Percentiles rank a stretch among this genome's conserved stretches.
Conservation (phyloP, 2,329 filamentous ascomycete genomes). For the Rhytidhysteron rufulum region DNA sequence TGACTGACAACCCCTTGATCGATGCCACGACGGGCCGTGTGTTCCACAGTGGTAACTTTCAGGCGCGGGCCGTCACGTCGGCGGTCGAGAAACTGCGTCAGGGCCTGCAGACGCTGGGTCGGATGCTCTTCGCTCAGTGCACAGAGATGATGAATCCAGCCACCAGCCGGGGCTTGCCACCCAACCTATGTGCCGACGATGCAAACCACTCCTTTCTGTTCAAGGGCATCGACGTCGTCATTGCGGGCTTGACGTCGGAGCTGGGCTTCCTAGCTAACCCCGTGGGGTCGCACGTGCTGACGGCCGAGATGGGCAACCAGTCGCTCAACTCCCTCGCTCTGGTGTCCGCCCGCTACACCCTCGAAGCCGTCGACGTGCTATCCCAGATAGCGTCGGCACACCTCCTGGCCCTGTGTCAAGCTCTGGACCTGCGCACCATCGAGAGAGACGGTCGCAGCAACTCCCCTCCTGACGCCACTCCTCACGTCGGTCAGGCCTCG, state of each 20-base stretch:
- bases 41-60: constrained; percentile 63
- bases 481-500: too few species aligned
- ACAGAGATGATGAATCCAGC: constrained; percentile 58
- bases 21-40: constrained; percentile 41
- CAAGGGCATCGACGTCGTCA: constrained; percentile 63
- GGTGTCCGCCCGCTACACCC: constrained; percentile 53
- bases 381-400: constrained; percentile 52
- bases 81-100: constrained; percentile 58
- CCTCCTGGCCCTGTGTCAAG: constrained; percentile 55
- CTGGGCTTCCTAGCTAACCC: constrained; percentile 58
- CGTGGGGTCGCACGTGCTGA: constrained; percentile 58
- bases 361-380: constrained; percentile 53
- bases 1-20: constrained; percentile 62
- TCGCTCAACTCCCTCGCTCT: constrained; percentile 62
- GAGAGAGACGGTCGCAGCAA: too few species aligned
- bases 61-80: constrained; percentile 58
- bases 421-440: constrained; percentile 47
- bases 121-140: constrained; percentile 58
- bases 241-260: constrained; percentile 61
- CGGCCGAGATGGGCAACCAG: constrained; percentile 65
- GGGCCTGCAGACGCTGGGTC: constrained; percentile 52
- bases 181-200: constrained; percentile 58
- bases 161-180: constrained; percentile 56
- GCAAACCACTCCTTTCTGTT: constrained; percentile 54
- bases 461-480: too few species aligned